phyloP scores from a whole-genome alignment of 164 flowering plant species.

The Nymphaea thermarum region DNA sequence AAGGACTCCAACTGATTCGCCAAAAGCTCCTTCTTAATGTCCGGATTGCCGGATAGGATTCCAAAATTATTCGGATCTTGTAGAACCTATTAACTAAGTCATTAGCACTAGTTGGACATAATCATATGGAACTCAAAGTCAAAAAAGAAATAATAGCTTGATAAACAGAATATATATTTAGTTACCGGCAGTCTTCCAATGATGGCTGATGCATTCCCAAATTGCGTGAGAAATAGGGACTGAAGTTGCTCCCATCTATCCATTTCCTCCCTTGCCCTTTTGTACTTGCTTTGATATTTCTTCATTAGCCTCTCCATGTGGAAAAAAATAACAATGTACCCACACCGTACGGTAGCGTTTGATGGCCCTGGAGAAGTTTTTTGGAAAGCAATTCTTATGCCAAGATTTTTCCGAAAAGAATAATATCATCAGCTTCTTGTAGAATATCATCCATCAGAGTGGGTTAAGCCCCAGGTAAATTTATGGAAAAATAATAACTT shows the following conservation, averaged over 20 bases:
- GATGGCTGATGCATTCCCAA: constrained; percentile 52
- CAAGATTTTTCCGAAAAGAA: too few relatives aligned
- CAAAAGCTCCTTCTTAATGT: constrained; percentile 35
- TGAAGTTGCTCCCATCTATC: constrained; percentile 66
- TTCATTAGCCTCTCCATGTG: constrained; percentile 46
- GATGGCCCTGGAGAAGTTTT: too few relatives aligned
- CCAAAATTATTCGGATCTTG: constrained; percentile 44
- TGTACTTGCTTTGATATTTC: constrained; percentile 56
- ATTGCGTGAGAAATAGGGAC: constrained; percentile 40
- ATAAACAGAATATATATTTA: background rate
- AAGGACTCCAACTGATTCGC: constrained; percentile 67
- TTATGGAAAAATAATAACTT: too few relatives aligned
- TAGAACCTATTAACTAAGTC: constrained; percentile 31
- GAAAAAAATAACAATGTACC: background rate
- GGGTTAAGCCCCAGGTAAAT: too few relatives aligned
- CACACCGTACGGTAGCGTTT: too few relatives aligned
- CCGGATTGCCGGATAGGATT: constrained; percentile 25
- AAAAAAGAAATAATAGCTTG: background rate
- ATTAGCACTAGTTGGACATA: too few relatives aligned
- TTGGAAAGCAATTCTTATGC: too few relatives aligned
- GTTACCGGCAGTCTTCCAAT: constrained; percentile 54
- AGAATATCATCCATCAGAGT: too few relatives aligned
- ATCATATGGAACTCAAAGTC: background rate
- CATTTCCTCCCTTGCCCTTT: constrained; percentile 47
- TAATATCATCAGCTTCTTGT: too few relatives aligned